phyloP scores from a whole-genome alignment of 2,329 filamentous ascomycete genomes.

The Aspergillus nomiae region DNA sequence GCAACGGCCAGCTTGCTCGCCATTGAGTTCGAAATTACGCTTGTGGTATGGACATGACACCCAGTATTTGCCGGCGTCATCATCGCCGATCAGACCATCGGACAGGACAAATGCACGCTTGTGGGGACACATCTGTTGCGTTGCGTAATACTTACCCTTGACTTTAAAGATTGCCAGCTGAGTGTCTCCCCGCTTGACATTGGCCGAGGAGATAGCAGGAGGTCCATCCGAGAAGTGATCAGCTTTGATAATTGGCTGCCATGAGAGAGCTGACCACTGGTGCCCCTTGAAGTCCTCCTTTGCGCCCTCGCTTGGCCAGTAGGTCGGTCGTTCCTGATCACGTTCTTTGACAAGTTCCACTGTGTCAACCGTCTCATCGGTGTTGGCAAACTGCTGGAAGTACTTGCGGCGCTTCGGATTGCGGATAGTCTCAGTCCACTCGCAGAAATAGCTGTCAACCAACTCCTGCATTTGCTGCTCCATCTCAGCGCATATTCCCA shows the following conservation, averaged over 20 bases:
- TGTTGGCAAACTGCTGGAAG: constrained; percentile 86
- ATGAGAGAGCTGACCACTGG: constrained; percentile 66
- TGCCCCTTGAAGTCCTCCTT: constrained; percentile 72
- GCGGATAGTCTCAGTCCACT: constrained; percentile 83
- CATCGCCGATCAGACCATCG: constrained; percentile 76
- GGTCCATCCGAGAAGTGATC: constrained; percentile 69
- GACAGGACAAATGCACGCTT: constrained; percentile 87
- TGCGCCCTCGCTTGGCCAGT: constrained; percentile 72
- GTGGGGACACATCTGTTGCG: constrained; percentile 94
- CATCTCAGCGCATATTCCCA: constrained; percentile 80
- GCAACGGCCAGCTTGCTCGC: constrained; percentile 68
- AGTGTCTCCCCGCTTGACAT: constrained; percentile 83
- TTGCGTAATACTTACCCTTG: constrained; percentile 76
- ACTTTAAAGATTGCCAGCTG: constrained; percentile 87
- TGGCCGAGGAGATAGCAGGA: constrained; percentile 70
- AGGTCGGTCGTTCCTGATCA: constrained; percentile 70
- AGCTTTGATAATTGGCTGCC: constrained; percentile 77
- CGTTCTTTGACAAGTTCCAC: constrained; percentile 74
- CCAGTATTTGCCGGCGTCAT: constrained; percentile 67
- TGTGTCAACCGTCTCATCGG: constrained; percentile 66
- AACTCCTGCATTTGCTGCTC: constrained; percentile 87
- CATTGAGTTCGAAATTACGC: constrained; percentile 78
- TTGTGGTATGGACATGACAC: constrained; percentile 88
- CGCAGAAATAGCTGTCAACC: constrained; percentile 82
- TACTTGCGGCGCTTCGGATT: constrained; percentile 66